Percentiles rank a stretch among this genome's conserved stretches.
Conservation (phyloP, 192 early-diverging fungal species). For the Umbelopsis isabellina region DNA sequence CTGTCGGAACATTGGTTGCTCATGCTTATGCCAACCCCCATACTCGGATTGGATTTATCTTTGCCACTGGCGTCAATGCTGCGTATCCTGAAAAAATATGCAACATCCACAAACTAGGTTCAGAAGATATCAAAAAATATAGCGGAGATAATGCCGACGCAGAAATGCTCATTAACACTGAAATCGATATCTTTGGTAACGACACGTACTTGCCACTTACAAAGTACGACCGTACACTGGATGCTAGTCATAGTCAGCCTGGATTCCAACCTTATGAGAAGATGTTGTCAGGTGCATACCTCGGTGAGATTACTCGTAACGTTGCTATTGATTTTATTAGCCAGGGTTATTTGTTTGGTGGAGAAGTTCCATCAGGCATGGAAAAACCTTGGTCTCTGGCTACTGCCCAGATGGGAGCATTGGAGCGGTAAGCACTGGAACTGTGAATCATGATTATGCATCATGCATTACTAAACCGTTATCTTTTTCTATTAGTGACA, state of each 20-base stretch:
- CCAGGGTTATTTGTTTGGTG: slow-evolving; percentile 75
- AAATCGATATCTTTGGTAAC: slow-evolving; percentile 88
- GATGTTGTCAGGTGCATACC: slow-evolving; percentile 93
- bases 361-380: slow-evolving; percentile 56
- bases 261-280: slow-evolving; percentile 93
- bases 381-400: slow-evolving; percentile 61
- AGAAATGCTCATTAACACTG: slow-evolving; percentile 94
- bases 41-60: slow-evolving; percentile 85
- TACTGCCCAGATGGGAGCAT: slow-evolving; percentile 44
- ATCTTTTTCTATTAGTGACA: slow-evolving; percentile 61
- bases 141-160: slow-evolving; percentile 49
- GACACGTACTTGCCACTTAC: slow-evolving; percentile 80
- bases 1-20: slow-evolving; percentile 89
- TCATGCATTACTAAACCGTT: neutral
- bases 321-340: slow-evolving; percentile 80
- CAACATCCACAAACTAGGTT: slow-evolving; percentile 73
- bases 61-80: slow-evolving; percentile 95
- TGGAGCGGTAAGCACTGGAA: slow-evolving; percentile 43
- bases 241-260: slow-evolving; percentile 77
- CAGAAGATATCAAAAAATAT: slow-evolving; percentile 40
- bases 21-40: slow-evolving; percentile 83
- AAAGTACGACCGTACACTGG: slow-evolving; percentile 83
- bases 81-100: slow-evolving; percentile 86
- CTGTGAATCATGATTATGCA: neutral
- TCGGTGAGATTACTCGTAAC: slow-evolving; percentile 88